Evolutionary conservation across 2,329 filamentous ascomycete genomes (phyloP).

Genomic region (Xylariaceae sp.): DNA sequence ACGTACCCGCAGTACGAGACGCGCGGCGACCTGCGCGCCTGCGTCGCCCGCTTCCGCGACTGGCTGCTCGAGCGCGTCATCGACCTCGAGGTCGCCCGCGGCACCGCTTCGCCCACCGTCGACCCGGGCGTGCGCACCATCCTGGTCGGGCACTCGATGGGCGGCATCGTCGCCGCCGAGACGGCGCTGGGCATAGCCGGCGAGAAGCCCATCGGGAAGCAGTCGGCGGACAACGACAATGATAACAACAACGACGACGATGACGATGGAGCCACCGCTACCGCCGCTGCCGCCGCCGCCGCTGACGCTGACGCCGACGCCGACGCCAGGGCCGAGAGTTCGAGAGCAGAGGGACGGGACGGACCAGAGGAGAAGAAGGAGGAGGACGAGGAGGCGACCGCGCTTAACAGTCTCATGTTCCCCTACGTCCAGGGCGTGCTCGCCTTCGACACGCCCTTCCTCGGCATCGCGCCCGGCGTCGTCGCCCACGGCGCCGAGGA

Average conservation of each 20-base stretch:
- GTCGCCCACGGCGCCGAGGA: slow-evolving; percentile 82
- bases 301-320: slow-evolving; percentile 17
- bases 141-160: slow-evolving; percentile 41
- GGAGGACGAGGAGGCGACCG: slow-evolving; percentile 5
- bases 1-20: slow-evolving; percentile 81
- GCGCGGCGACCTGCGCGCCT: slow-evolving; percentile 64
- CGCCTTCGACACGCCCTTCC: slow-evolving; percentile 89
- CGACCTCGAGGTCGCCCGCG: slow-evolving; percentile 79
- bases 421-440: slow-evolving; percentile 86
- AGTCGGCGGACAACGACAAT: slow-evolving; percentile 16
- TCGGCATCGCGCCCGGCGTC: slow-evolving; percentile 72
- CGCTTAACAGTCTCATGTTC: slow-evolving; percentile 69
- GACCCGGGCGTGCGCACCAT: slow-evolving; percentile 24
- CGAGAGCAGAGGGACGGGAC: slow-evolving; percentile 6
- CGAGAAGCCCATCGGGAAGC: slow-evolving; percentile 41
- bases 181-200: slow-evolving; percentile 65
- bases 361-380: not conserved
- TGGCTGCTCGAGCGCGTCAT: slow-evolving; percentile 91
- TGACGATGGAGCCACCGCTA: slow-evolving; percentile 7
- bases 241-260: slow-evolving; percentile 18
- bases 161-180: slow-evolving; percentile 90
- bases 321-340: slow-evolving; percentile 15
- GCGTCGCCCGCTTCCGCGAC: slow-evolving; percentile 65
- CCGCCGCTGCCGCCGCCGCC: no score
- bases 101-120: slow-evolving; percentile 27